Percentiles rank a stretch among this genome's conserved stretches.
Evolutionary conservation across 2,329 filamentous ascomycete genomes (phyloP).

Genomic region (Cladophialophora bantiana): DNA sequence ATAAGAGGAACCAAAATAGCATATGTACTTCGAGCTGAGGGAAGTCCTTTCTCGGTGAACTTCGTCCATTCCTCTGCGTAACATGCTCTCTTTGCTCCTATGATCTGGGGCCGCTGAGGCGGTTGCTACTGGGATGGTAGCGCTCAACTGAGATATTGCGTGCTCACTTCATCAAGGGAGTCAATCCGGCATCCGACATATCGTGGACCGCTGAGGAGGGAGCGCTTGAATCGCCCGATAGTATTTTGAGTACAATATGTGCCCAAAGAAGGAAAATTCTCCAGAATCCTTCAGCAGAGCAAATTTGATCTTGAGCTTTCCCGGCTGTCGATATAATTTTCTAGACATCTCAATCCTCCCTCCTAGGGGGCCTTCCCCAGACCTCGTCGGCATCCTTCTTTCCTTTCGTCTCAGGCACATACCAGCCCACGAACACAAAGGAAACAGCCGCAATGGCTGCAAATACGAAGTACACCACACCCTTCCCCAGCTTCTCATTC

Average conservation of each 20-base stretch:
- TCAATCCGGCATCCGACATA: background rate
- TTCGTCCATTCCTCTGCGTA: background rate
- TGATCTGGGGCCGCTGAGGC: background rate
- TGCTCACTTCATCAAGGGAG: background rate
- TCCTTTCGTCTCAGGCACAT: slow-evolving; percentile 86
- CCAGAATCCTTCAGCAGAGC: background rate
- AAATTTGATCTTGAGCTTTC: background rate
- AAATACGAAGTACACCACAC: slow-evolving; percentile 93
- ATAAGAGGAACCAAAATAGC: background rate
- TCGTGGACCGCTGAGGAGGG: background rate
- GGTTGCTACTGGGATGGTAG: background rate
- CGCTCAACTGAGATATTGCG: background rate
- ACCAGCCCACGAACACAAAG: slow-evolving; percentile 73
- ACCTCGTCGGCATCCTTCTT: slow-evolving; percentile 86
- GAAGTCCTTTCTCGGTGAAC: background rate
- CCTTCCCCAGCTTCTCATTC: slow-evolving; percentile 76
- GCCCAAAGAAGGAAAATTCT: background rate
- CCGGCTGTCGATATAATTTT: background rate
- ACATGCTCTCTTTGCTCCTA: background rate
- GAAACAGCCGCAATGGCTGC: slow-evolving; percentile 73
- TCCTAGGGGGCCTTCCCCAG: slow-evolving; percentile 70
- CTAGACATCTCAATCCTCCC: slow-evolving; percentile 31
- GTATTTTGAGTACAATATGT: background rate
- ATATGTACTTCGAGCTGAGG: background rate
- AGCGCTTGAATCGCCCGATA: background rate